phyloP scores from a whole-genome alignment of 2,329 filamentous ascomycete genomes.

The Aspergillus aculeatinus region DNA sequence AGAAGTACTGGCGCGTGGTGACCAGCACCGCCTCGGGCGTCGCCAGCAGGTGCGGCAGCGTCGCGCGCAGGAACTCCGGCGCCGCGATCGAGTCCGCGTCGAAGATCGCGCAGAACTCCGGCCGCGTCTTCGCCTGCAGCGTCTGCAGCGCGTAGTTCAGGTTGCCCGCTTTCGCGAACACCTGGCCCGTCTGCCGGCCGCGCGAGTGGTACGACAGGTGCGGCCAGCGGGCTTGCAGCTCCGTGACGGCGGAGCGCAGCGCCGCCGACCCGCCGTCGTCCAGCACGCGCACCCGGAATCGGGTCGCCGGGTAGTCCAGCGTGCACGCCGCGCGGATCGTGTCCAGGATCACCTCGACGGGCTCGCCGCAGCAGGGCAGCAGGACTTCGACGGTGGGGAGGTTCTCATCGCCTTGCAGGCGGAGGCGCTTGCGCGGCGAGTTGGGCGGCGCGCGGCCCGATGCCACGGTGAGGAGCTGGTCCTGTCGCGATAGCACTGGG shows the following conservation, averaged over 20 bases:
- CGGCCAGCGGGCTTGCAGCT: slow-evolving; percentile 42
- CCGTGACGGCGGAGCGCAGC: slow-evolving; percentile 42
- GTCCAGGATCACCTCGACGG: slow-evolving; percentile 56
- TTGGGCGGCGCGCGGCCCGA: slow-evolving; percentile 13
- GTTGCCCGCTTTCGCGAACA: slow-evolving; percentile 41
- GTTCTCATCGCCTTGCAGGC: slow-evolving; percentile 38
- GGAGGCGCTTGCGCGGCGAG: slow-evolving; percentile 21
- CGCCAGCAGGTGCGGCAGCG: slow-evolving; percentile 36
- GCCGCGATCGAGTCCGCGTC: slow-evolving; percentile 41
- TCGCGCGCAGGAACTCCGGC: slow-evolving; percentile 36
- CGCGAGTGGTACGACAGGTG: slow-evolving; percentile 57
- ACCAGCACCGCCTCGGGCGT: slow-evolving; percentile 31
- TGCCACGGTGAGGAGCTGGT: slow-evolving; percentile 25
- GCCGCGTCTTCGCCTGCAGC: slow-evolving; percentile 22
- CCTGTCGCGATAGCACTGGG: slow-evolving; percentile 23
- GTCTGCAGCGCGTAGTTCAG: slow-evolving; percentile 35
- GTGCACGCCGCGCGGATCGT: slow-evolving; percentile 57
- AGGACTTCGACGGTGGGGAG: slow-evolving; percentile 57
- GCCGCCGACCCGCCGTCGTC: slow-evolving; percentile 54
- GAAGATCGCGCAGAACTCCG: slow-evolving; percentile 34
- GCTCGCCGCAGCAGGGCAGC: slow-evolving; percentile 59
- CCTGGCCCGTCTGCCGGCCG: slow-evolving; percentile 38
- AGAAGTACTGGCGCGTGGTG: slow-evolving; percentile 36
- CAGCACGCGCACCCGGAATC: slow-evolving; percentile 56
- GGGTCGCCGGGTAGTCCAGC: slow-evolving; percentile 55